Evolutionary conservation across 192 early-diverging fungal species (phyloP).

Genomic region (Pilaira anomala): DNA sequence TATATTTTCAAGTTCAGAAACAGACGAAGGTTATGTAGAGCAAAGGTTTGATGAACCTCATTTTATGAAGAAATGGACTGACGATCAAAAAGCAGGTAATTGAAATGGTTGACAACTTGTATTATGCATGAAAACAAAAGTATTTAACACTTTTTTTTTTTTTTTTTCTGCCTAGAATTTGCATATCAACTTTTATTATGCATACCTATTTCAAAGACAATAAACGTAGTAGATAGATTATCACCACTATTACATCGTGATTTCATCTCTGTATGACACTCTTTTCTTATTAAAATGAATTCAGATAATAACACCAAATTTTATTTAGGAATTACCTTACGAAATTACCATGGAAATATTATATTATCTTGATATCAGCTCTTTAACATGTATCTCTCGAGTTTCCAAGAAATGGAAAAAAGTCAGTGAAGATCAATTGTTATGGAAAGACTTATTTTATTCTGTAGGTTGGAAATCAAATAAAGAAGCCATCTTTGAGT

Average conservation of each 20-base stretch:
- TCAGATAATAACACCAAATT: background rate
- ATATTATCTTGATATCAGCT: slow-evolving; percentile 43
- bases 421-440: slow-evolving; percentile 54
- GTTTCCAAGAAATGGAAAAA: slow-evolving; percentile 60
- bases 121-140: background rate
- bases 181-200: slow-evolving; percentile 54
- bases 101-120: background rate
- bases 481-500: slow-evolving; percentile 17
- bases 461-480: slow-evolving; percentile 21
- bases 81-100: slow-evolving; percentile 49
- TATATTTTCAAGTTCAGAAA: slow-evolving; percentile 1
- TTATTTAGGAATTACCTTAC: slow-evolving; percentile 42
- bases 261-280: slow-evolving; percentile 49
- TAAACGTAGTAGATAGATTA: slow-evolving; percentile 42
- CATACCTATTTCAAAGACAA: slow-evolving; percentile 45
- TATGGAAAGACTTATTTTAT: slow-evolving; percentile 58
- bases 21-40: slow-evolving; percentile 37
- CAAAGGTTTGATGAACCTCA: slow-evolving; percentile 42
- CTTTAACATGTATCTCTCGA: slow-evolving; percentile 42
- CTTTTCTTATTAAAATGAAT: background rate
- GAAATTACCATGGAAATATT: slow-evolving; percentile 59
- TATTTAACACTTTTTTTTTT: too few species aligned
- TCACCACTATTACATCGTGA: slow-evolving; percentile 55
- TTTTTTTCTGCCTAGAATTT: slow-evolving; percentile 37
- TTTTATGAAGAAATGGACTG: slow-evolving; percentile 40